A percentile compares a stretch with the other conserved stretches of the same genome.
Evolutionary conservation across 2,329 filamentous ascomycete species (phyloP).

Genomic region (Cladophialophora immunda): DNA sequence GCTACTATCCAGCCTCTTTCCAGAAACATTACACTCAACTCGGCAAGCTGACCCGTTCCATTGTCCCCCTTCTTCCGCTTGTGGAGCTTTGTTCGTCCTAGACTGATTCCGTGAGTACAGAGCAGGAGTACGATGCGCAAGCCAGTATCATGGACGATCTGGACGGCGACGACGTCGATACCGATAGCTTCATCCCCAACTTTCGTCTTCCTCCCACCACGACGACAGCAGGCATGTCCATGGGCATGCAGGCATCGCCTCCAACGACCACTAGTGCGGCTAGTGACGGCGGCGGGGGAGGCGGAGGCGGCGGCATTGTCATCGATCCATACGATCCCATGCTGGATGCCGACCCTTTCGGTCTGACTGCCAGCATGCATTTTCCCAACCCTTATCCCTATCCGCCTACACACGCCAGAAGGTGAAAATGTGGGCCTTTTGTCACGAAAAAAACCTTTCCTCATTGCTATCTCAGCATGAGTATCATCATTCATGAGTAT

Average conservation of each 20-base stretch:
- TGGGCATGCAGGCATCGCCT: conserved; percentile 54
- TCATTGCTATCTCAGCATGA: neutral
- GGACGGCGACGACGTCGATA: conserved; percentile 72
- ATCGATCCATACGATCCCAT: conserved; percentile 83
- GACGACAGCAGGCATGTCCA: conserved; percentile 47
- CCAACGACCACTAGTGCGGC: conserved; percentile 49
- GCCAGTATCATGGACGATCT: conserved; percentile 87
- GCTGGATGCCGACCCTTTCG: conserved; percentile 92
- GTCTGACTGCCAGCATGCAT: conserved; percentile 91
- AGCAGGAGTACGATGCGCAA: conserved; percentile 96
- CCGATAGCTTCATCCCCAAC: conserved; percentile 70
- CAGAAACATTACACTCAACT: conserved; percentile 95
- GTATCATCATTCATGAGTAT: neutral
- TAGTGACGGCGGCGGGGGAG: conserved; percentile 48
- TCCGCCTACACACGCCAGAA: conserved; percentile 32
- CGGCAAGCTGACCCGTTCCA: conserved; percentile 75
- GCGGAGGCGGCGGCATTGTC: conserved; percentile 56
- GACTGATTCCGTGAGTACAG: conserved; percentile 75
- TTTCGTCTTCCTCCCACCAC: conserved; percentile 50
- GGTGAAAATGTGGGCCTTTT: conserved; percentile 21
- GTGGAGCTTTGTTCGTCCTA: conserved; percentile 73
- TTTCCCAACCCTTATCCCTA: conserved; percentile 81
- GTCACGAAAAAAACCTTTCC: neutral
- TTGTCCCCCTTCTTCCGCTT: conserved; percentile 49
- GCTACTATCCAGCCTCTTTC: conserved; percentile 85